Evolutionary conservation across 164 flowering plant genomes (phyloP), one percentile per base, ranked within the genome.

Genomic region (Litsea cubeba): DNA sequence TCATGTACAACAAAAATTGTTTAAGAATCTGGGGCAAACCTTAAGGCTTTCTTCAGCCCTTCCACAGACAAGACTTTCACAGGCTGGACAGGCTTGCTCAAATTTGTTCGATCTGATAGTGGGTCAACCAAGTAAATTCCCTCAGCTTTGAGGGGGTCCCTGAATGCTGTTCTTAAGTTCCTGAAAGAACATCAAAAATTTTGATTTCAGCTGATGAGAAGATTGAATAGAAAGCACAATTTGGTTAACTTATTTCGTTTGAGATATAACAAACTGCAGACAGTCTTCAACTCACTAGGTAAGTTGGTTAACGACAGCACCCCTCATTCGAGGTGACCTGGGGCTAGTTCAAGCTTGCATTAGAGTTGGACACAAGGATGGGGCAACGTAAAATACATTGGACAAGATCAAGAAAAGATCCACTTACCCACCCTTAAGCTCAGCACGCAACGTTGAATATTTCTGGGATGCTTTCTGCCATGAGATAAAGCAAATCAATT

Each of bases 371-470:
- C 46, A 40, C 2, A 7, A 40, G 46, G 46, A 40, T 7, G 46
- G 46, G 11, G 46, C 11, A 20, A 54, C 2, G 60, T 20, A 54
- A 54, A 23, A 30, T 66, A 18, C 7, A 28, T 5, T 54, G 69
- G 69, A 25, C 23, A 17, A 26, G 64, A 26, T 50, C 57, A 8
- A 20, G 54, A 72, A 25, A 63, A 30, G 25, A 25, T n/a, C 17
- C 72, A 78, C 87, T 12, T 85, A 91, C 99, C 99, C 94, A 81
- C 97, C 99, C 75, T 85, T 88, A 75, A 95, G 91, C 85, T 93
- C 97, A 51, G 88, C 60, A 65, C 96, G 87, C 7, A 54, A 77
- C 28, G 84, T 83, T 15, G 85, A 67, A 76, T 85, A 95, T 71
- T 83, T 91, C 62, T 20, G 58, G 72, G 50, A 50, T 18, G 12